A percentile compares a stretch with the other conserved stretches of the same genome.
Conservation (phyloP, 345 rosid species). For the Arabidopsis thaliana region DNA sequence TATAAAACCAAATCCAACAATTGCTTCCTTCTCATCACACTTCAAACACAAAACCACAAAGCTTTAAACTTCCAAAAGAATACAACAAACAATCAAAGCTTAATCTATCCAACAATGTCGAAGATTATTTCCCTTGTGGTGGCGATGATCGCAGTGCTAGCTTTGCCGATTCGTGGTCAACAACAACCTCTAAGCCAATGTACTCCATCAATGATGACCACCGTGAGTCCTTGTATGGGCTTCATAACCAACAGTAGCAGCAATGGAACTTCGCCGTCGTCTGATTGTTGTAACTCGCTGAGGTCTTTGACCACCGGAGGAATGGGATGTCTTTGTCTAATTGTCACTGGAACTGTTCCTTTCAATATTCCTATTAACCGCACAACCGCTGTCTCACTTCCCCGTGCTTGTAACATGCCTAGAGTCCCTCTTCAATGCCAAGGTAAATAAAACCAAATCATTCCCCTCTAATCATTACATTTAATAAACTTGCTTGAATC, state of each 20-base stretch:
- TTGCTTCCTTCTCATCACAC: constrained; percentile 33
- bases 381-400: constrained; percentile 78
- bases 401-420: constrained; percentile 85
- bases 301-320: constrained; percentile 61
- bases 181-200: constrained; percentile 63
- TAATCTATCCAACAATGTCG: constrained; percentile 22
- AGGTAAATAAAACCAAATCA: constrained; percentile 40
- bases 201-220: constrained; percentile 55
- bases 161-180: constrained; percentile 47
- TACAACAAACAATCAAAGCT: constrained; percentile 19
- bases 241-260: constrained; percentile 65
- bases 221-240: constrained; percentile 72
- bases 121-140: constrained; percentile 10
- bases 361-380: constrained; percentile 75
- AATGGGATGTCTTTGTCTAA: constrained; percentile 74
- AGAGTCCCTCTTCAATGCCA: constrained; percentile 82
- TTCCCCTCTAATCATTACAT: not conserved
- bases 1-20: constrained; percentile 32
- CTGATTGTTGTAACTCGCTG: constrained; percentile 69
- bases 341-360: constrained; percentile 71
- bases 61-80: not conserved
- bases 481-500: not conserved
- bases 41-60: constrained; percentile 22
- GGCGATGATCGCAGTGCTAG: constrained; percentile 29
- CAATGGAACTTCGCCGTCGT: constrained; percentile 62